phyloP scores from a whole-genome alignment of 345 rosid genomes.

The Populus ilicifolia region DNA sequence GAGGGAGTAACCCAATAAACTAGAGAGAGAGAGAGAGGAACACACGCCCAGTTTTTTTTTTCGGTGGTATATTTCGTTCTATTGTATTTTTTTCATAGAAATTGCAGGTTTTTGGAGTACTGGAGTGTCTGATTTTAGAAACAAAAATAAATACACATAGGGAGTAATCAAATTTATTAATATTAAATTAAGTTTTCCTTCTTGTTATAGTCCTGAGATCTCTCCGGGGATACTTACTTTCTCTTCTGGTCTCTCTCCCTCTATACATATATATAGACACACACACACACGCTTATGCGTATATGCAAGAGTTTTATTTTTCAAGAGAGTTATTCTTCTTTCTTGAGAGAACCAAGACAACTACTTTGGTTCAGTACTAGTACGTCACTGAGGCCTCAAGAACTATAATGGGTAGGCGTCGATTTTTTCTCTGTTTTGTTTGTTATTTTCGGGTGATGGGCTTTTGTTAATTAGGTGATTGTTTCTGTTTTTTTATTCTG shows the following conservation, averaged over 20 bases:
- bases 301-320: constrained; percentile 24
- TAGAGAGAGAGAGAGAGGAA: not conserved
- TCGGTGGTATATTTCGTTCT: not conserved
- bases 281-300: not conserved
- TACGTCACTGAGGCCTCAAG: constrained; percentile 19
- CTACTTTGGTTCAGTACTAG: not conserved
- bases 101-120: constrained; percentile 67
- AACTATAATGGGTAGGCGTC: constrained; percentile 51
- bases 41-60: not conserved
- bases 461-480: not conserved
- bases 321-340: constrained; percentile 15
- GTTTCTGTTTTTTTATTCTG: not conserved
- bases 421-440: not conserved
- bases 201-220: constrained; percentile 29
- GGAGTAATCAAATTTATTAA: not conserved
- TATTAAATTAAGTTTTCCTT: constrained; percentile 19
- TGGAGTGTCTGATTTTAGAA: constrained; percentile 44
- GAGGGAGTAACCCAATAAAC: not conserved
- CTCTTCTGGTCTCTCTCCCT: not conserved
- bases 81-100: not conserved
- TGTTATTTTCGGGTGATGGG: not conserved
- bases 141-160: not conserved
- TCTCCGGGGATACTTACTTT: not conserved
- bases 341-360: constrained; percentile 27
- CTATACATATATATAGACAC: no score